Conservation (phyloP, 2,329 filamentous ascomycete species). For the Penicillium sp. region DNA sequence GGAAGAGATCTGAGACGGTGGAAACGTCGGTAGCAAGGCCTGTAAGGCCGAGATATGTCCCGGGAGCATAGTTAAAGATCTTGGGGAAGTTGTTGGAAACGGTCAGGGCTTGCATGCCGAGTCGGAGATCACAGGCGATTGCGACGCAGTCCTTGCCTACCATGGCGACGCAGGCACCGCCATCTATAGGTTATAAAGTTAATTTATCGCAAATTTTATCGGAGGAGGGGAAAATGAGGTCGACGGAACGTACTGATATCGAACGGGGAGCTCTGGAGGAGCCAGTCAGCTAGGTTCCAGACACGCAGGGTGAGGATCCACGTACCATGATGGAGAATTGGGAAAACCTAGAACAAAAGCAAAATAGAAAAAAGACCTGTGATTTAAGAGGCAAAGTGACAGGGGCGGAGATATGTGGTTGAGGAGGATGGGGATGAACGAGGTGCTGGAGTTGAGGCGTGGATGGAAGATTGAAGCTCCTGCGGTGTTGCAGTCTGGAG, state of each 20-base stretch:
- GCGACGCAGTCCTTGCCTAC: conserved; percentile 99
- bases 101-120: conserved; percentile 94
- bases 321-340: conserved; percentile 38
- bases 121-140: conserved; percentile 97
- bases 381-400: conserved; percentile 4
- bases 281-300: conserved; percentile 37
- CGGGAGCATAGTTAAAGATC: conserved; percentile 91
- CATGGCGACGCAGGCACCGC: conserved; percentile 97
- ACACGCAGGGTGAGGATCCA: conserved; percentile 17
- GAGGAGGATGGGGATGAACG: conserved; percentile 22
- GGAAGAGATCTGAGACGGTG: conserved; percentile 95
- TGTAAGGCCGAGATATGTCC: conserved; percentile 93
- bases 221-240: conserved; percentile 7
- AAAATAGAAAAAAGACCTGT: conserved; percentile 8
- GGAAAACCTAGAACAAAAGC: conserved; percentile 20
- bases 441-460: conserved; percentile 21
- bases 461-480: conserved; percentile 19
- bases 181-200: conserved; percentile 55
- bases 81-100: conserved; percentile 99
- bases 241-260: conserved; percentile 76
- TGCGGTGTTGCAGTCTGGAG: conserved; percentile 32
- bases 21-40: conserved; percentile 94
- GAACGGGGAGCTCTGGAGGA: conserved; percentile 80
- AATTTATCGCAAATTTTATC: conserved; percentile 8
- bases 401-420: conserved; percentile 11